Conservation (phyloP, 1,284 basidiomycete species). For the Moesziomyces antarcticus region DNA sequence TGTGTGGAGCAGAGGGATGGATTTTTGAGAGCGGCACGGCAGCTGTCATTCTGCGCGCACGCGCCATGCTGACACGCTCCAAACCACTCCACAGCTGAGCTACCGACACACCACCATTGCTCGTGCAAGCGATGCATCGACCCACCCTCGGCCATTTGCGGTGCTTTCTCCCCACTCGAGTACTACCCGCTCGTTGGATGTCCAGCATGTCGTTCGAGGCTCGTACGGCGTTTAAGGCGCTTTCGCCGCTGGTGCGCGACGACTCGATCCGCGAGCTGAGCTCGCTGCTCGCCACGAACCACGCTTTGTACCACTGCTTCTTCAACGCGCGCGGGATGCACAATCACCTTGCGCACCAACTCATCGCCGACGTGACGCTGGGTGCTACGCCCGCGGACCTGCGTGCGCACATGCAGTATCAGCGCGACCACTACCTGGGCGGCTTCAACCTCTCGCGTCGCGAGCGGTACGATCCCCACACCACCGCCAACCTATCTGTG, state of each 20-base stretch:
- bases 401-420: constrained; percentile 12
- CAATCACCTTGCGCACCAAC: constrained; percentile 49
- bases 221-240: constrained; percentile 9
- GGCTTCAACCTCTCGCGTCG: constrained; percentile 28
- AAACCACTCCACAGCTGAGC: background rate
- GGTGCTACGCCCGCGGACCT: constrained; percentile 18
- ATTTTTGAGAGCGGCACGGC: background rate
- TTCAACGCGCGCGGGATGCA: constrained; percentile 52
- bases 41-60: background rate
- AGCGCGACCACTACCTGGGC: constrained; percentile 20
- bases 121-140: background rate
- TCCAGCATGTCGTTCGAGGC: constrained; percentile 5
- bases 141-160: background rate
- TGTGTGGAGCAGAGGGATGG: background rate
- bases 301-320: constrained; percentile 44
- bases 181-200: background rate
- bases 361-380: constrained; percentile 41
- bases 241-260: background rate
- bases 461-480: constrained; percentile 16
- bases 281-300: constrained; percentile 22
- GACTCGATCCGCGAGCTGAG: constrained; percentile 1
- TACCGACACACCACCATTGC: background rate
- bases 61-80: background rate
- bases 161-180: background rate
- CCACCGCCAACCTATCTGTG: background rate